Conservation (phyloP, 306 rosid genomes). For the Castanea mollissima region DNA sequence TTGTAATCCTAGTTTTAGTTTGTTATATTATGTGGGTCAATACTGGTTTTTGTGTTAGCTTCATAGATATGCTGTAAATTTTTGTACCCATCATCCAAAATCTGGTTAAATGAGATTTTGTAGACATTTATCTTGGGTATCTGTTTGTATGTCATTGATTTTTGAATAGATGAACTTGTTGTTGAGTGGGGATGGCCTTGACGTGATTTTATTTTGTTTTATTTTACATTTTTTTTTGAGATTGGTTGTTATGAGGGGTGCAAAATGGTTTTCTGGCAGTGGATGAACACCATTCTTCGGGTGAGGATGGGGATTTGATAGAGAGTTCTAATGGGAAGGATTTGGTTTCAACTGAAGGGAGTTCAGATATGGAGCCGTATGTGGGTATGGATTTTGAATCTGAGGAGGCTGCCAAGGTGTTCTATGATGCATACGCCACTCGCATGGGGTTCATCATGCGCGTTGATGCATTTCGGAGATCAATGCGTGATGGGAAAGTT, state of each 20-base stretch:
- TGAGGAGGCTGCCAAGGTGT: conserved; percentile 43
- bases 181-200: background rate
- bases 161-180: background rate
- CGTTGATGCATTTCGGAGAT: conserved; percentile 50
- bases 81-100: background rate
- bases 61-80: too few relatives aligned
- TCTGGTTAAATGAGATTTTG: background rate
- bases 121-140: background rate
- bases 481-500: conserved; percentile 51
- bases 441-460: conserved; percentile 48
- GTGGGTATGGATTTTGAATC: conserved; percentile 58
- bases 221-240: background rate
- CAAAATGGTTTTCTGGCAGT: conserved; percentile 30
- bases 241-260: conserved; percentile 1
- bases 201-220: background rate
- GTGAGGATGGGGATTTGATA: conserved; percentile 34
- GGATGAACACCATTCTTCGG: conserved; percentile 33
- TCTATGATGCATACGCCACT: conserved; percentile 48
- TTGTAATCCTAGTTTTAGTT: too few relatives aligned
- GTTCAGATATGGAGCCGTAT: conserved; percentile 34
- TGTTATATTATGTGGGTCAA: too few relatives aligned
- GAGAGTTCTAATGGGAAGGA: conserved; percentile 34
- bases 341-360: conserved; percentile 12
- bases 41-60: too few relatives aligned
- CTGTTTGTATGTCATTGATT: background rate